A percentile compares a stretch with the other conserved stretches of the same genome.
Evolutionary conservation across 2,329 filamentous ascomycete species (phyloP).

Genomic region (Aureobasidium mangrovei): DNA sequence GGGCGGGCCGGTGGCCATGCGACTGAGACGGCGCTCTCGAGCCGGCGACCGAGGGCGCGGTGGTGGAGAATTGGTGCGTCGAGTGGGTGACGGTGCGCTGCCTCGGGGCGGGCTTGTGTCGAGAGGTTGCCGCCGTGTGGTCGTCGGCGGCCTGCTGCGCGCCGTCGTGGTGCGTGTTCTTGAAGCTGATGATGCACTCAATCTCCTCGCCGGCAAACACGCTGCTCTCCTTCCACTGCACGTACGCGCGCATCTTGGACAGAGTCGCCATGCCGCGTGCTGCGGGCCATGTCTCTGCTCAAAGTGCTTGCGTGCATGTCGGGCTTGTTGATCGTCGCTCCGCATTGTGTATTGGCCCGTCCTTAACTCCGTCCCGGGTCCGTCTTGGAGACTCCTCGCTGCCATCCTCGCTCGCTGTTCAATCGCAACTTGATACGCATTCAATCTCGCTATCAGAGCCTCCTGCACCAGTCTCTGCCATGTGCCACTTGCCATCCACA

Average conservation of each 20-base stretch:
- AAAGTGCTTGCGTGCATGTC: background rate
- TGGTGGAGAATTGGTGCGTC: slow-evolving; percentile 20
- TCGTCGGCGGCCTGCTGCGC: slow-evolving; percentile 23
- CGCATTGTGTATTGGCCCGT: background rate
- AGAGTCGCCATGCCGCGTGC: slow-evolving; percentile 6
- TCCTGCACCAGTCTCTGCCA: slow-evolving; percentile 54
- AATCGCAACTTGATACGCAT: background rate
- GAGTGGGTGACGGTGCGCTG: slow-evolving; percentile 33
- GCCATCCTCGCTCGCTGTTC: no score
- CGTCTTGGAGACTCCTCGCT: background rate
- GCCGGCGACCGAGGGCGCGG: slow-evolving; percentile 16
- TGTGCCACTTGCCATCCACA: slow-evolving; percentile 79
- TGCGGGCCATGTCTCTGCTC: background rate
- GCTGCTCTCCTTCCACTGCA: slow-evolving; percentile 87
- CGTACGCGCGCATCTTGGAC: slow-evolving; percentile 85
- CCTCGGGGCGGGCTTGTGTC: background rate
- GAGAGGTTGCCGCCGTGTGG: slow-evolving; percentile 14
- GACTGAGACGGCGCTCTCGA: slow-evolving; percentile 2
- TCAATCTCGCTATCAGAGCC: slow-evolving; percentile 37
- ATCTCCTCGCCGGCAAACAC: slow-evolving; percentile 96
- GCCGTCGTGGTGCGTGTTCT: slow-evolving; percentile 59
- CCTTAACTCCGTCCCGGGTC: slow-evolving; percentile 1
- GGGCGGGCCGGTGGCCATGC: slow-evolving; percentile 54
- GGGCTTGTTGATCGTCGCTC: slow-evolving; percentile 9
- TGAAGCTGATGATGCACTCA: slow-evolving; percentile 93